Percentiles rank a stretch among this genome's conserved stretches.
These are phyloP conservation scores for Tolypocladium nubicola DNA, from an alignment of 2,329 filamentous ascomycete genomes.

Conservation along the genomic window DNA sequence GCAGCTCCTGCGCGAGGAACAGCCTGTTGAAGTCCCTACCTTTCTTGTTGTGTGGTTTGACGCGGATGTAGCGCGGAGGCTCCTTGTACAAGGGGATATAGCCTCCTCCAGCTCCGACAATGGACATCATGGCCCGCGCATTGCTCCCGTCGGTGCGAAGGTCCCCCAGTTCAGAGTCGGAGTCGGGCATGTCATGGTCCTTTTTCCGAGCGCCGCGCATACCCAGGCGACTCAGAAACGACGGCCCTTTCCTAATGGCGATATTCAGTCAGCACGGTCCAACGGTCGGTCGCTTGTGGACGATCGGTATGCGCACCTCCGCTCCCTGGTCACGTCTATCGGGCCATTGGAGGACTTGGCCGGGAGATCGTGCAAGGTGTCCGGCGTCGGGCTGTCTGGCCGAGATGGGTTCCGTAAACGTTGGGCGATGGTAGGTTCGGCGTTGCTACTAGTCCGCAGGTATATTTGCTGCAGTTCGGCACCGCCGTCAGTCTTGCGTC, in stretches of 20 bases:
- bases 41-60: conserved; percentile 72
- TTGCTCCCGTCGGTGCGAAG: conserved; percentile 69
- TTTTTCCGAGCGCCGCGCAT: conserved; percentile 70
- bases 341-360: conserved; percentile 22
- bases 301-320: conserved; percentile 39
- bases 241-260: conserved; percentile 63
- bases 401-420: conserved; percentile 41
- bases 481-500: neutral
- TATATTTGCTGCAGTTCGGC: conserved; percentile 24
- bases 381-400: conserved; percentile 39
- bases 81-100: conserved; percentile 83
- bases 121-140: conserved; percentile 70
- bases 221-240: conserved; percentile 73
- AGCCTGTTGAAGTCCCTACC: conserved; percentile 72
- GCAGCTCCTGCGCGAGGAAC: conserved; percentile 88
- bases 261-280: conserved; percentile 5
- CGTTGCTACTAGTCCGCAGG: conserved; percentile 24
- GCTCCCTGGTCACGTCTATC: conserved; percentile 46
- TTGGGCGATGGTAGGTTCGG: conserved; percentile 38
- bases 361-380: conserved; percentile 28
- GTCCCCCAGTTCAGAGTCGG: conserved; percentile 61
- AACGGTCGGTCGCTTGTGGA: neutral
- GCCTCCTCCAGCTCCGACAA: conserved; percentile 54
- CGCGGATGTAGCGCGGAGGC: conserved; percentile 82
- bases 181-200: conserved; percentile 45